Conservation (phyloP, 2,329 filamentous ascomycete species). For the Verticillium longisporum region DNA sequence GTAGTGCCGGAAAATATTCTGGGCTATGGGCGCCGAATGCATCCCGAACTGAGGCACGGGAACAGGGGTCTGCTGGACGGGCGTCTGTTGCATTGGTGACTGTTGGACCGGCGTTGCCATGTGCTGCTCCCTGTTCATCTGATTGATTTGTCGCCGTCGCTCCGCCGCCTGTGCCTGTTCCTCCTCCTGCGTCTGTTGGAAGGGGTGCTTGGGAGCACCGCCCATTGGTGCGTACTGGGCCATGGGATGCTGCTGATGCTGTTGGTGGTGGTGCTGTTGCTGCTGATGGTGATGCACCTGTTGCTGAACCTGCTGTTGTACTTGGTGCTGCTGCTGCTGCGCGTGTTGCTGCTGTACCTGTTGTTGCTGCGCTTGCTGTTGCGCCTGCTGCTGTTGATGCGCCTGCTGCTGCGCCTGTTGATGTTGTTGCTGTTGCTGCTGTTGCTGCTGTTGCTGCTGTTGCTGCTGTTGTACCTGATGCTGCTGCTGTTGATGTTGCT, state of each 20-base stretch:
- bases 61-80: constrained; percentile 11
- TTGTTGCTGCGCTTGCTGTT: background rate
- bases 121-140: background rate
- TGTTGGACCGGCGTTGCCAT: constrained; percentile 1
- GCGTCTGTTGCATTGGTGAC: constrained; percentile 5
- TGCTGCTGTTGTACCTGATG: constrained; percentile 9
- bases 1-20: constrained; percentile 11
- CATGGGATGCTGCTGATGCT: constrained; percentile 1
- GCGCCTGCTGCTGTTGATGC: constrained; percentile 6
- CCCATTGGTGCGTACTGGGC: constrained; percentile 10
- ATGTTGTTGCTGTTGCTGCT: constrained; percentile 12
- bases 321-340: background rate
- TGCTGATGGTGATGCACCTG: constrained; percentile 5
- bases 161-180: constrained; percentile 12
- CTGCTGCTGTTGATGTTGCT: constrained; percentile 12
- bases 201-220: constrained; percentile 10
- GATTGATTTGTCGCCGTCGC: constrained; percentile 3
- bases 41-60: constrained; percentile 13
- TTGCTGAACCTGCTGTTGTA: constrained; percentile 6
- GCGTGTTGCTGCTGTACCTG: background rate
- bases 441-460: too few relatives aligned
- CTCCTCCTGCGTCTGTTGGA: constrained; percentile 10
- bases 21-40: constrained; percentile 5
- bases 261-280: constrained; percentile 3
- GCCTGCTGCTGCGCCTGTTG: constrained; percentile 17